Evolutionary conservation across 495 filamentous ascomycete species (phyloP), one percentile per base, ranked within the genome.

Genomic region (Trichoderma erinaceum): DNA sequence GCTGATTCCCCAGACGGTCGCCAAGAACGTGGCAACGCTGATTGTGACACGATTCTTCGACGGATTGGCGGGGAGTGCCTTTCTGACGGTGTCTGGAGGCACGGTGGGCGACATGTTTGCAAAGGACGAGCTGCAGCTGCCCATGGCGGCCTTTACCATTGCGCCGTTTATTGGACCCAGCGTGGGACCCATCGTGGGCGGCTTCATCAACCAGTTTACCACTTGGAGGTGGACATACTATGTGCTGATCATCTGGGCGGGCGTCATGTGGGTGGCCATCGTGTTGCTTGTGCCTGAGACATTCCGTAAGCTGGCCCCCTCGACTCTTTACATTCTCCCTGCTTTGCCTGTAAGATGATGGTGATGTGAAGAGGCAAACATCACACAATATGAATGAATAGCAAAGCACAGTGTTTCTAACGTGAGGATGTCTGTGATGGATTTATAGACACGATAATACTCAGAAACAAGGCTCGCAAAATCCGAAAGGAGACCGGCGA

Each of bases 191-290:
- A 73, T 87, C 15, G 69, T 87, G 5, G 84, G 85, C 4, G 85
- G 84, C 25, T 76, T 88, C 48, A 83, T 97, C 66, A 94, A 95
- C 73, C 85, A 89, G 66, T 90, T 86, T 68, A 86, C 86, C 8
- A 82, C 72, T 56, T 97, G 93, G 93, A 83, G 93, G 46, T 98
- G 94, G 94, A 90, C 90, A 5, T 96, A 96, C 74, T 97, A 94
- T 75, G 84, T 80, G 3, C 81, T 96, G 50, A 73, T 96, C 8
- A 97, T 97, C 18, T 97, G 92, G 92, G 83, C 90, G 3, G 84
- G 79, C 11, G 73, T 83, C 29, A 74, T 89, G 69, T 79, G 93
- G 11, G 75, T 79, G 7, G 78, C 83, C 68, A 86, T 99, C 23
- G 71, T 87, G 61, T 72, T 92, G 25, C 82, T 93, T 27, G 92